phyloP scores from a whole-genome alignment of 1,284 basidiomycete species.

The Boletus semigastroideus region DNA sequence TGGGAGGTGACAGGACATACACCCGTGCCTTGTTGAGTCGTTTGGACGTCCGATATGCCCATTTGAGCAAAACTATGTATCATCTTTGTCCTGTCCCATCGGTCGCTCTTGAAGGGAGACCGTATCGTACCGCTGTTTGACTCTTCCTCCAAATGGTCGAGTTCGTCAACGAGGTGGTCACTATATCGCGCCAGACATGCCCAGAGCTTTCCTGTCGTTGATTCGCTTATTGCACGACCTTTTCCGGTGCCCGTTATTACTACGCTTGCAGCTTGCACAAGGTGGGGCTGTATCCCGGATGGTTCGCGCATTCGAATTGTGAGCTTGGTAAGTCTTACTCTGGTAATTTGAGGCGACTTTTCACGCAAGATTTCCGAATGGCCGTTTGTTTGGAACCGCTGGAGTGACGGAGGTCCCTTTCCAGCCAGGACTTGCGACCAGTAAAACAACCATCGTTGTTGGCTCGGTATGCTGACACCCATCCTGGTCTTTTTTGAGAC shows the following conservation, averaged over 20 bases:
- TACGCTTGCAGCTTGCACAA: constrained; percentile 56
- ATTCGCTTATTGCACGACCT: constrained; percentile 32
- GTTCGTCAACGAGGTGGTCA: constrained; percentile 59
- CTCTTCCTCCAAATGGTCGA: constrained; percentile 60
- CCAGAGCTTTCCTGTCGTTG: constrained; percentile 56
- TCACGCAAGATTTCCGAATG: constrained; percentile 4
- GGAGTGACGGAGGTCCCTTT: constrained; percentile 52
- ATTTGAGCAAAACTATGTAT: constrained; percentile 70
- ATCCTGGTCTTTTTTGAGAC: constrained; percentile 49
- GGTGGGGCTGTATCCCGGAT: constrained; percentile 46
- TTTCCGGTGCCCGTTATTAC: constrained; percentile 47
- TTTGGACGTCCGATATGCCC: constrained; percentile 35
- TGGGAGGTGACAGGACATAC: constrained; percentile 13
- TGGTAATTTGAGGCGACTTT: constrained; percentile 13
- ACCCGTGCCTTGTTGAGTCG: constrained; percentile 11
- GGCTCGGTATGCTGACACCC: constrained; percentile 76
- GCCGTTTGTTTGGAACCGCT: constrained; percentile 22
- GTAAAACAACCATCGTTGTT: constrained; percentile 70
- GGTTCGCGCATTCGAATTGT: constrained; percentile 58
- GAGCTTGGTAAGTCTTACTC: constrained; percentile 51
- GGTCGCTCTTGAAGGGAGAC: constrained; percentile 48
- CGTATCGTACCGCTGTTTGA: constrained; percentile 41
- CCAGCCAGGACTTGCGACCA: constrained; percentile 66
- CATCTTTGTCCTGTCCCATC: constrained; percentile 77
- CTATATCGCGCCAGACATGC: constrained; percentile 76